Conservation (phyloP, 495 filamentous ascomycete species). For the Rhypophila decipiens region DNA sequence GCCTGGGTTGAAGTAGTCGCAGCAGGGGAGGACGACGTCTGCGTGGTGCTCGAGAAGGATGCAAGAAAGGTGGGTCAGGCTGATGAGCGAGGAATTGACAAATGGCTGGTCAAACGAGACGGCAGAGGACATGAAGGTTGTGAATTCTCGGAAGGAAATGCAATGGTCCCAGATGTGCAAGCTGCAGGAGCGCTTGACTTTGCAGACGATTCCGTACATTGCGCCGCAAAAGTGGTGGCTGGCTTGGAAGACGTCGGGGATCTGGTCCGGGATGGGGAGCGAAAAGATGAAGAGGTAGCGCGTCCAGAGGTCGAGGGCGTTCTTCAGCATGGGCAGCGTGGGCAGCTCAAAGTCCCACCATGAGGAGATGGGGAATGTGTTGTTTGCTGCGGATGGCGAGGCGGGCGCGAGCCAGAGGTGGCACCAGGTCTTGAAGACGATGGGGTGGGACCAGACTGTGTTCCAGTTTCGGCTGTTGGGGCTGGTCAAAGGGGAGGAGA, state of each 20-base stretch:
- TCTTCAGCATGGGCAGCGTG: conserved; percentile 48
- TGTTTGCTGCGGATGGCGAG: conserved; percentile 43
- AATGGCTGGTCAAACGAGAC: conserved; percentile 54
- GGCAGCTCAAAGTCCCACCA: conserved; percentile 54
- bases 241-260: conserved; percentile 57
- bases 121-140: conserved; percentile 54
- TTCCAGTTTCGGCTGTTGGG: conserved; percentile 56
- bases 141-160: conserved; percentile 57
- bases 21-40: conserved; percentile 56
- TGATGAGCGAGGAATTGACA: conserved; percentile 49
- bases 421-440: conserved; percentile 53
- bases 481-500: too few species aligned
- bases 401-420: conserved; percentile 54
- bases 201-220: conserved; percentile 57
- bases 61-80: conserved; percentile 50
- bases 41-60: conserved; percentile 53
- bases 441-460: conserved; percentile 52
- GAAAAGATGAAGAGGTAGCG: conserved; percentile 63
- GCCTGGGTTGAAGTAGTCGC: conserved; percentile 59
- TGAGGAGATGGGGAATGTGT: conserved; percentile 42
- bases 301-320: conserved; percentile 54
- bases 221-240: conserved; percentile 58
- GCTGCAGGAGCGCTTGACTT: conserved; percentile 52
- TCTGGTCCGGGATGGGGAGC: conserved; percentile 54
- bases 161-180: conserved; percentile 61